Base-by-base conservation (phyloP, 2,329 filamentous ascomycete genomes). In the Beauveria rudraprayagi region DNA sequence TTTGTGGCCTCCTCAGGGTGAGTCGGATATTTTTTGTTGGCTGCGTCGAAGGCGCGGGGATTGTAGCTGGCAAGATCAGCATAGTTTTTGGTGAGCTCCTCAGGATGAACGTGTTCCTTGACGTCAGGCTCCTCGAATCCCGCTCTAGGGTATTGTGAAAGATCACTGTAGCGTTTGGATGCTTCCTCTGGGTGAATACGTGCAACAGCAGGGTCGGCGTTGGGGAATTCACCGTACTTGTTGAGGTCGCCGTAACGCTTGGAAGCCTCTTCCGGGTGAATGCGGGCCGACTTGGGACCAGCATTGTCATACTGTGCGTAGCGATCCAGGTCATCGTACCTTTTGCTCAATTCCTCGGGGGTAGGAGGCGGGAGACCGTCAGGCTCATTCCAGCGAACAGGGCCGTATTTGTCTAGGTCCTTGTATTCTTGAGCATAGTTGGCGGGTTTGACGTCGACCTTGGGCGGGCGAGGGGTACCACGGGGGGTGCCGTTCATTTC, bases 51-150 rank as follows among this genome's bases (percentile, higher is more conserved):
- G 4, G 63, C 63, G 22, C 65, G 64, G 1, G 68, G 67, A n/a
- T 67, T 66, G 63, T 81, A 80, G 60, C 74, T 69, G 57, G 70
- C 69, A 55, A 80, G 70, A 59, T 81, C 78, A 9, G 71, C 67
- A 48, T 78, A 76, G 6, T 69, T 64, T 60, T 76, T 77, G 28
- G 71, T 71, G 50, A 70, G 63, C 62, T 76, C 73, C 63, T 76
- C 75, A 10, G 74, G 69, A n/a, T 74, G 72, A n/a, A 70, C 61
- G 22, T 72, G 69, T 22, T 66, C 62, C 2, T 63, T 67, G 48
- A 65, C 62, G 3, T 61, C 43, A 3, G 65, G 64, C 61, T 73
- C 71, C 56, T 72, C 68, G 37, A 66, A 72, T 8, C 71, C 70
- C n/a, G 65, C 65, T 11, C 63, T 57, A 3, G 70, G 68, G 50